phyloP scores from a whole-genome alignment of 495 filamentous ascomycete genomes.

The Copromyces sp. region DNA sequence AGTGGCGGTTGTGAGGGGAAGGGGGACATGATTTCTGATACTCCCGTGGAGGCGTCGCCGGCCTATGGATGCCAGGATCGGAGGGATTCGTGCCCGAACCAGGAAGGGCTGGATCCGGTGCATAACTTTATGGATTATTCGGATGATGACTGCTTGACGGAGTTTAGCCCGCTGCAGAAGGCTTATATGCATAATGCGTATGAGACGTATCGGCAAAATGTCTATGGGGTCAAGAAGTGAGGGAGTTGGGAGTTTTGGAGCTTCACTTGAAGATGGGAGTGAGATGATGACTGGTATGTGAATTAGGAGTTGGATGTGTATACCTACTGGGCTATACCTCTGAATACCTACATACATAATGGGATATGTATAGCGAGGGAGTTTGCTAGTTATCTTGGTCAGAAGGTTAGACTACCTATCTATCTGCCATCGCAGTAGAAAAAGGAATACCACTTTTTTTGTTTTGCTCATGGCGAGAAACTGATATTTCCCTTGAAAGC shows the following conservation, averaged over 20 bases:
- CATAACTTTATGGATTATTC: background rate
- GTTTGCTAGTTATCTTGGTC: background rate
- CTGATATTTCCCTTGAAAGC: background rate
- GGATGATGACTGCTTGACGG: background rate
- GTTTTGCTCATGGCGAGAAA: background rate
- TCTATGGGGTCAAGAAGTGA: background rate
- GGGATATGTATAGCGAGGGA: background rate
- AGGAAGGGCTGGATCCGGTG: background rate
- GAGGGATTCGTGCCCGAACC: background rate
- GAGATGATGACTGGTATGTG: background rate
- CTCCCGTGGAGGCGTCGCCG: background rate
- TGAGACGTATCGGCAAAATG: background rate
- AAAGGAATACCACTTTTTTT: background rate
- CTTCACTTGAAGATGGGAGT: background rate
- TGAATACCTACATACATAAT: background rate
- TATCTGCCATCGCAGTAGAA: background rate
- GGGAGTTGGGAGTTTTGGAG: background rate
- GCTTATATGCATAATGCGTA: background rate
- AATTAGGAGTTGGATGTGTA: background rate
- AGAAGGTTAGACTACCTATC: background rate
- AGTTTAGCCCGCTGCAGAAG: background rate
- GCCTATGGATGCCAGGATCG: background rate
- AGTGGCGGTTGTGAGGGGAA: slow-evolving; percentile 21
- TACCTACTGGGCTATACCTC: background rate
- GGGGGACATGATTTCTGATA: background rate